A percentile compares a stretch with the other conserved stretches of the same genome.
Conservation (phyloP, 2,329 filamentous ascomycete species). For the Cladophialophora psammophila region DNA sequence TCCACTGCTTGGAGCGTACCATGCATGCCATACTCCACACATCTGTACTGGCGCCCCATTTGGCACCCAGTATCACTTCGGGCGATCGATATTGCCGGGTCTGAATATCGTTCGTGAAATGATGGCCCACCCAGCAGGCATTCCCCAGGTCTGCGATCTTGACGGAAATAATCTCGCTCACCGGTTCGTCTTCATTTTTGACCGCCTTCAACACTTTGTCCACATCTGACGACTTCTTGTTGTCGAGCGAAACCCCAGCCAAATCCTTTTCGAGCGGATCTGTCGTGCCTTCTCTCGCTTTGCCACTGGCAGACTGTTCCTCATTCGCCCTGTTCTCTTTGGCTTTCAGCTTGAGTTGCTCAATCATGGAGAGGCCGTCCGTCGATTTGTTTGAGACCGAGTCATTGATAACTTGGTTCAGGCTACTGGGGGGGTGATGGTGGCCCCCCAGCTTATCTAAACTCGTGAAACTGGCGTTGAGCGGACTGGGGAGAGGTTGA, state of each 20-base stretch:
- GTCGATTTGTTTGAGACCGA: conserved; percentile 48
- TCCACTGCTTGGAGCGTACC: conserved; percentile 63
- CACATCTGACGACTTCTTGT: conserved; percentile 64
- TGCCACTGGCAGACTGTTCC: conserved; percentile 56
- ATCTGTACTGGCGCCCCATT: conserved; percentile 99
- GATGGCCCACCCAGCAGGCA: conserved; percentile 97
- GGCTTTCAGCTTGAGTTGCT: conserved; percentile 61
- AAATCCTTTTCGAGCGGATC: conserved; percentile 92
- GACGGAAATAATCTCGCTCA: conserved; percentile 79
- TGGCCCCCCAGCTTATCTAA: conserved; percentile 70
- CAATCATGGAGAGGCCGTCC: conserved; percentile 64
- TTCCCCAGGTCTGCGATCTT: conserved; percentile 99
- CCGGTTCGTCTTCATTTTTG: conserved; percentile 64
- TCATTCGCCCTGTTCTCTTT: conserved; percentile 42
- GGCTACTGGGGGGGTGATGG: conserved; percentile 70
- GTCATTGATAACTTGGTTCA: conserved; percentile 85
- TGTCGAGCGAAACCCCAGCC: conserved; percentile 88
- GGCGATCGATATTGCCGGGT: conserved; percentile 96
- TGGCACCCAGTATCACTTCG: conserved; percentile 93
- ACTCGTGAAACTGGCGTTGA: conserved; percentile 89
- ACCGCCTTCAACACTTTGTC: conserved; percentile 60
- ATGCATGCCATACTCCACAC: conserved; percentile 99
- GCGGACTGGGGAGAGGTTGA: conserved; percentile 90
- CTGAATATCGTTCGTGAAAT: conserved; percentile 99
- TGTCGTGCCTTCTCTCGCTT: conserved; percentile 68